Percentiles rank a stretch among this genome's conserved stretches.
Conservation (phyloP, 1,284 basidiomycete species). For the Ceratobasidium sp. region DNA sequence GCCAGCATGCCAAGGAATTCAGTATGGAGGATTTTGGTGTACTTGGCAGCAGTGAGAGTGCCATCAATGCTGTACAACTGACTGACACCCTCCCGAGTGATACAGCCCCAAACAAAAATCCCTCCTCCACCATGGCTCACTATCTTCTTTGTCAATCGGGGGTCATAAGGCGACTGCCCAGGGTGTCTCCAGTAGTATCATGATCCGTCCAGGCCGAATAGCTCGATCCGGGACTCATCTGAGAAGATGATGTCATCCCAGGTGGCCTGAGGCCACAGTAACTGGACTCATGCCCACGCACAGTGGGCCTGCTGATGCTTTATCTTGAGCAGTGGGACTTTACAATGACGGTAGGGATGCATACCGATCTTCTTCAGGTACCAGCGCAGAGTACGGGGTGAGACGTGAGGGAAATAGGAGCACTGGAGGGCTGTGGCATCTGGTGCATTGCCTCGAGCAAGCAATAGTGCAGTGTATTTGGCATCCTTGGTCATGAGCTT, state of each 20-base stretch:
- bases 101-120: conserved; percentile 32
- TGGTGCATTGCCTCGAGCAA: neutral
- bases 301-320: neutral
- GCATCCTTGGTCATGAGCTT: neutral
- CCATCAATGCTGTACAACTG: conserved; percentile 4
- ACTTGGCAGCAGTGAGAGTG: neutral
- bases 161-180: conserved; percentile 13
- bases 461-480: neutral
- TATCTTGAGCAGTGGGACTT: conserved; percentile 2
- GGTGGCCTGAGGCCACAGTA: neutral
- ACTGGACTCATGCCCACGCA: neutral
- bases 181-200: conserved; percentile 10
- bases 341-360: neutral
- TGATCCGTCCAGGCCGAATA: conserved; percentile 7
- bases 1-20: conserved; percentile 7
- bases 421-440: conserved; percentile 1
- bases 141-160: conserved; percentile 1
- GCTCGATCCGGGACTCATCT: conserved; percentile 12
- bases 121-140: conserved; percentile 7
- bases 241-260: conserved; percentile 11
- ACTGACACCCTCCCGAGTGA: conserved; percentile 26
- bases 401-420: neutral
- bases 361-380: neutral
- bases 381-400: neutral
- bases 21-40: conserved; percentile 2